phyloP scores from a whole-genome alignment of 768 basidiomycete genomes.

The Kwoniella heveanensis region DNA sequence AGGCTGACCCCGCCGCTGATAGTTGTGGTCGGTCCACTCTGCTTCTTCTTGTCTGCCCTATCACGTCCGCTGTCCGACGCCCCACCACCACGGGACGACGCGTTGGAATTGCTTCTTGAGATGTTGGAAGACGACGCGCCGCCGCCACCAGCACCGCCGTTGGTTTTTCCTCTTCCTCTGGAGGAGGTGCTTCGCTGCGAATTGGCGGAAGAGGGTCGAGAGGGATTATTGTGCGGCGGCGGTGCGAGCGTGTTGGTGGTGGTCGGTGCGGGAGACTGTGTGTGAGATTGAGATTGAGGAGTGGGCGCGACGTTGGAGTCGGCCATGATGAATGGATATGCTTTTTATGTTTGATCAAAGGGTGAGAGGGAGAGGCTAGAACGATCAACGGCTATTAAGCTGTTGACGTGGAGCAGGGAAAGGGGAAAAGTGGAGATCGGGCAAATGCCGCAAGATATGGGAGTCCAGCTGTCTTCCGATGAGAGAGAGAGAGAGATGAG shows the following conservation, averaged over 20 bases:
- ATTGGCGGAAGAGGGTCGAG: constrained; percentile 39
- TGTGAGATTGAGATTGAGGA: constrained; percentile 3
- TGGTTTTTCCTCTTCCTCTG: constrained; percentile 23
- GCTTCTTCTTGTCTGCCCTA: constrained; percentile 33
- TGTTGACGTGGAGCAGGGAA: neutral
- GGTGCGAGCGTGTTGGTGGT: constrained; percentile 13
- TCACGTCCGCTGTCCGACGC: constrained; percentile 21
- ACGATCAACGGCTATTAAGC: too few relatives aligned
- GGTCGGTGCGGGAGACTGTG: neutral
- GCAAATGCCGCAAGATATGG: too few relatives aligned
- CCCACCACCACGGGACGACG: constrained; percentile 31
- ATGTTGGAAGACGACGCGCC: constrained; percentile 31
- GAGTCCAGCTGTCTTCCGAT: too few relatives aligned
- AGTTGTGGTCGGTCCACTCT: constrained; percentile 40
- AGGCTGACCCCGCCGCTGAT: constrained; percentile 45
- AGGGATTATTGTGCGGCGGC: constrained; percentile 32
- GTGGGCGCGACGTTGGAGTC: constrained; percentile 25
- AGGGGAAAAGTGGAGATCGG: too few relatives aligned
- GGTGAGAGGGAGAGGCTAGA: neutral
- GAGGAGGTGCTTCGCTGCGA: constrained; percentile 30
- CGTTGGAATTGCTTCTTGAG: constrained; percentile 37
- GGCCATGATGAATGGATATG: constrained; percentile 17
- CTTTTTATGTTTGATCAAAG: neutral
- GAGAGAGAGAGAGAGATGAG: too few relatives aligned
- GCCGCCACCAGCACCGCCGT: too few relatives aligned